Conservation (phyloP, 1,284 basidiomycete genomes). For the Ceratobasidium sp. region DNA sequence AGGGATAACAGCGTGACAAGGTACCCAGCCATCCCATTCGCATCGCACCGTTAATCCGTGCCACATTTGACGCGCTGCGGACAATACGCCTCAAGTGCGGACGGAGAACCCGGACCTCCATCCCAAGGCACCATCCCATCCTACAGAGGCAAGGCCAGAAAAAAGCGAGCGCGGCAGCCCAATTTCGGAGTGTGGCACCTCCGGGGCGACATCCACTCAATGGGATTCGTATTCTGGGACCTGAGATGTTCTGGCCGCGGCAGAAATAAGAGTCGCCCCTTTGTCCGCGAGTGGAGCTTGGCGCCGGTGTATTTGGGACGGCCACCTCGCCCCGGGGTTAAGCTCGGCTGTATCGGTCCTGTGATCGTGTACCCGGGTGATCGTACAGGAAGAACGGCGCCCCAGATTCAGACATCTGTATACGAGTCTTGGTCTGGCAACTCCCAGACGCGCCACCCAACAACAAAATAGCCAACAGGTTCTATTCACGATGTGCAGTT, state of each 20-base stretch:
- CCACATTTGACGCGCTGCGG: background rate
- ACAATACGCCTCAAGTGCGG: background rate
- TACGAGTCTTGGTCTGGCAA: background rate
- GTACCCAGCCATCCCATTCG: background rate
- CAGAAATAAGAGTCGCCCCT: background rate
- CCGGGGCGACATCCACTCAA: background rate
- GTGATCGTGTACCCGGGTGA: background rate
- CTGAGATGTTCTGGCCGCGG: background rate
- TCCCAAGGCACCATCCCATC: too few species aligned
- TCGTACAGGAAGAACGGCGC: slow-evolving; percentile 2
- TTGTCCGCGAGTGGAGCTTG: background rate
- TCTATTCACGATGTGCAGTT: slow-evolving; percentile 6
- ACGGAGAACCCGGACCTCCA: too few species aligned
- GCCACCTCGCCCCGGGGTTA: background rate
- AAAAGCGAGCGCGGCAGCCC: background rate
- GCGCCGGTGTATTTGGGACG: background rate
- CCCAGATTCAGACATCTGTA: background rate
- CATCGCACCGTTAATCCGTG: background rate
- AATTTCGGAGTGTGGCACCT: slow-evolving; percentile 15
- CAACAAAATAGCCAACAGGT: background rate
- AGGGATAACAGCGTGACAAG: background rate
- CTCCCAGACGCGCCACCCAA: background rate
- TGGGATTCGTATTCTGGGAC: background rate
- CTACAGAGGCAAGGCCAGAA: background rate
- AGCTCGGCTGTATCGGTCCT: slow-evolving; percentile 5